A percentile compares a stretch with the other conserved stretches of the same genome.
phyloP scores from a whole-genome alignment of 2,329 filamentous ascomycete genomes.

The Paramyrothecium sp. region DNA sequence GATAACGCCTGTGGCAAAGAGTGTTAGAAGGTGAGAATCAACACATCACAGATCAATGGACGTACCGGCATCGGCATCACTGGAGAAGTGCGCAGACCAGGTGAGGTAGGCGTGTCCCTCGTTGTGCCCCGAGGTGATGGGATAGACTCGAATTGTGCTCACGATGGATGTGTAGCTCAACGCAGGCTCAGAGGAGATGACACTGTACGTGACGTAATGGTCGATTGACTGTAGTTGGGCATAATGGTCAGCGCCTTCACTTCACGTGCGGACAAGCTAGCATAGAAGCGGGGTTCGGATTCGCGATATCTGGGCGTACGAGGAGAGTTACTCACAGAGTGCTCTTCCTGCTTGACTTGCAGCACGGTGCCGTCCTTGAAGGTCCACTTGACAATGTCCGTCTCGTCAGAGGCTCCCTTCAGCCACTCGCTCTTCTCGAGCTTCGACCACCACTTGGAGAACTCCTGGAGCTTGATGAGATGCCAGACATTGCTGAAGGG shows the following conservation, averaged over 20 bases:
- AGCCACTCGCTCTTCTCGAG: slow-evolving; percentile 61
- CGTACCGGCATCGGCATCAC: slow-evolving; percentile 67
- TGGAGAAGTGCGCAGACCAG: slow-evolving; percentile 70
- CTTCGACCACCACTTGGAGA: slow-evolving; percentile 65
- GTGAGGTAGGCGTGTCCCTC: slow-evolving; percentile 66
- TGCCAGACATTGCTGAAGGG: slow-evolving; percentile 69
- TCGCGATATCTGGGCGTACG: background rate
- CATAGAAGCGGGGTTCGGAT: background rate
- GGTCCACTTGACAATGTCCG: slow-evolving; percentile 67
- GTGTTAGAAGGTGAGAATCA: background rate
- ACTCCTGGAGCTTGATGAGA: slow-evolving; percentile 70
- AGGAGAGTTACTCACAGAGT: slow-evolving; percentile 53
- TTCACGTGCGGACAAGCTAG: background rate
- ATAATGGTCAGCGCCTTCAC: background rate
- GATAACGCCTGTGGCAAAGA: slow-evolving; percentile 55
- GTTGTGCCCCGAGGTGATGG: slow-evolving; percentile 64
- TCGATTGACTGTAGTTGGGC: slow-evolving; percentile 56
- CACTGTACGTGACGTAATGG: slow-evolving; percentile 72
- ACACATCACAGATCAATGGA: slow-evolving; percentile 6
- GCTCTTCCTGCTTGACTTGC: slow-evolving; percentile 75
- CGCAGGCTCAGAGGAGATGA: slow-evolving; percentile 65
- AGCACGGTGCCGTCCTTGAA: slow-evolving; percentile 69
- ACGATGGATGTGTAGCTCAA: slow-evolving; percentile 65
- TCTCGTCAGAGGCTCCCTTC: slow-evolving; percentile 62
- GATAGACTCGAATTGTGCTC: slow-evolving; percentile 64